Conservation (phyloP, 257 asterid genomes). For the Scutellaria barbata region DNA sequence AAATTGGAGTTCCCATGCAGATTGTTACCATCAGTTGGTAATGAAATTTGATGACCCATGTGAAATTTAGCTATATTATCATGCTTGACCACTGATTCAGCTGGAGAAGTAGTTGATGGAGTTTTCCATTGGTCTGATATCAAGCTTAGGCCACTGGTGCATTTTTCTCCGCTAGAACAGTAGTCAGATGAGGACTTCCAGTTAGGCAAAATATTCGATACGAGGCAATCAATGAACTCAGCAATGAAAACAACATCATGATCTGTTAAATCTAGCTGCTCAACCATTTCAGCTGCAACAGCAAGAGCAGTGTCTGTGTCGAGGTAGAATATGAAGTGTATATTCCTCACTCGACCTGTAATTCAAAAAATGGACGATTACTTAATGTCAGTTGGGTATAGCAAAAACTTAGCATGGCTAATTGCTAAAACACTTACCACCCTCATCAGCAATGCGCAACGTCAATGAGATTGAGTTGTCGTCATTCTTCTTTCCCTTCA, state of each 20-base stretch:
- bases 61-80: conserved; percentile 20
- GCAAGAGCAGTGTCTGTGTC: conserved; percentile 72
- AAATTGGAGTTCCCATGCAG: conserved; percentile 26
- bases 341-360: conserved; percentile 59
- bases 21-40: conserved; percentile 32
- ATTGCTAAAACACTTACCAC: conserved; percentile 45
- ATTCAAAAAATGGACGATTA: conserved; percentile 4
- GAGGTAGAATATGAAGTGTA: conserved; percentile 65
- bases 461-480: conserved; percentile 58
- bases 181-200: conserved; percentile 59
- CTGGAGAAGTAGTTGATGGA: conserved; percentile 28
- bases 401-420: not conserved
- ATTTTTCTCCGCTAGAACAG: conserved; percentile 41
- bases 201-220: conserved; percentile 52
- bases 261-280: conserved; percentile 67
- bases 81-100: conserved; percentile 37
- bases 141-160: conserved; percentile 37
- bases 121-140: conserved; percentile 35
- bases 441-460: conserved; percentile 57
- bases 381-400: conserved; percentile 6
- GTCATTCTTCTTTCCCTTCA: conserved; percentile 63
- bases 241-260: conserved; percentile 75
- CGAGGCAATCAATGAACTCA: conserved; percentile 63
- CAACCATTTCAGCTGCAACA: conserved; percentile 86
- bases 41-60: conserved; percentile 30